phyloP scores from a whole-genome alignment of 176 grass and related monocot genomes.

The Zizania latifolia region DNA sequence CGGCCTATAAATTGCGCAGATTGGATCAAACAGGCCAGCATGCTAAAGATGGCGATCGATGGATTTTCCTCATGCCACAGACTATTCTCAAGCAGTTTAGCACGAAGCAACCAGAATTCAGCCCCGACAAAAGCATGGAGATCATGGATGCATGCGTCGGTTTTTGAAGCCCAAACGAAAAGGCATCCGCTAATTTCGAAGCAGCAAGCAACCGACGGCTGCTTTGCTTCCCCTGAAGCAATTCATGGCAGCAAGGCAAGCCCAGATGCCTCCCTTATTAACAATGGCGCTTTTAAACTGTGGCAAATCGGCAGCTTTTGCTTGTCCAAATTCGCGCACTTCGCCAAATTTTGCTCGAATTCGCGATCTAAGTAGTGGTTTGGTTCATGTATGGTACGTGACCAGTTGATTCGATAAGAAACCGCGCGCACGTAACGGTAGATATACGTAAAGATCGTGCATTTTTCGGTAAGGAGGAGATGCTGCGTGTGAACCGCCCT shows the following conservation, averaged over 20 bases:
- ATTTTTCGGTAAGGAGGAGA: background rate
- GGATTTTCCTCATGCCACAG: background rate
- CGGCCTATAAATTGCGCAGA: too few relatives aligned
- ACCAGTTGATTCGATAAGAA: conserved; percentile 13
- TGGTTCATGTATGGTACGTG: background rate
- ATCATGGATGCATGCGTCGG: background rate
- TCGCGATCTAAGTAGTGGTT: background rate
- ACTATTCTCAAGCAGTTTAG: conserved; percentile 19
- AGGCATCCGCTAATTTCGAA: background rate
- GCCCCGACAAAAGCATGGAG: conserved; percentile 6
- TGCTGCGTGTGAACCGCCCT: conserved; percentile 16
- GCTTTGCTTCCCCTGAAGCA: conserved; percentile 31
- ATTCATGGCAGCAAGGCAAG: background rate
- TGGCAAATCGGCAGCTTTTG: background rate
- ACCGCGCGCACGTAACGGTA: background rate
- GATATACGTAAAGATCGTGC: background rate
- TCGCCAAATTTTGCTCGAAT: background rate
- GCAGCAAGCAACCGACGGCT: conserved; percentile 21
- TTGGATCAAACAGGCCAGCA: background rate
- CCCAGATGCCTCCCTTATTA: background rate
- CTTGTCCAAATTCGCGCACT: background rate
- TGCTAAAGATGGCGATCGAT: background rate
- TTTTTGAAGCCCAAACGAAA: conserved; percentile 12
- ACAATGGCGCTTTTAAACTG: background rate
- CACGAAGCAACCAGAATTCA: background rate